These are phyloP conservation scores for Xenosphaeropsis pyriputrescens DNA, from an alignment of 2,329 filamentous ascomycete genomes.

Conservation along the genomic window DNA sequence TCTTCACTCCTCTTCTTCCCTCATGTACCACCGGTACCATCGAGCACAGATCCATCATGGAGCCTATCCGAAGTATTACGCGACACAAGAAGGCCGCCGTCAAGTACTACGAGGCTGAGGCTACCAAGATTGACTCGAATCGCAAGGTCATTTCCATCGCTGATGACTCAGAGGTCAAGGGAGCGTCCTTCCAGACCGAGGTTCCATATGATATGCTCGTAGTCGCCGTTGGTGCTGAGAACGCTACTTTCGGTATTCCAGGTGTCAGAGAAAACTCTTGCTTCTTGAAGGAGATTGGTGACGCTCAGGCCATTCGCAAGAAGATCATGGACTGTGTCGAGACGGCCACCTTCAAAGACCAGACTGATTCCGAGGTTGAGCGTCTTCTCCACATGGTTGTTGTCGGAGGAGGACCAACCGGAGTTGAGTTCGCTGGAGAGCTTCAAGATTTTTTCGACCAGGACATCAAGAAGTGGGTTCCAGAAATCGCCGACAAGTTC, in stretches of 20 bases:
- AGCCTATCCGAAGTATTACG: conserved; percentile 90
- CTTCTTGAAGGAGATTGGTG: conserved; percentile 96
- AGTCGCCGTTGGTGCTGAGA: conserved; percentile 92
- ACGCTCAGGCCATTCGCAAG: conserved; percentile 92
- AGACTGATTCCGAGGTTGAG: conserved; percentile 74
- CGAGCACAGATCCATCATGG: conserved; percentile 99
- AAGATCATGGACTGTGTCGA: conserved; percentile 99
- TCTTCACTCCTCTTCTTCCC: conserved; percentile 93
- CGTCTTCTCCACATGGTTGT: conserved; percentile 97
- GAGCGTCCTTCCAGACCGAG: conserved; percentile 66
- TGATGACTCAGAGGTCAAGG: conserved; percentile 89
- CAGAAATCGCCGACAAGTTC: conserved; percentile 89
- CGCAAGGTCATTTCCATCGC: conserved; percentile 79
- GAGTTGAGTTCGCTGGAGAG: conserved; percentile 96
- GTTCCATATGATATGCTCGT: conserved; percentile 98
- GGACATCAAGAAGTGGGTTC: conserved; percentile 95
- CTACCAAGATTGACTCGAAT: conserved; percentile 86
- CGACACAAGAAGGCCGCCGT: conserved; percentile 87
- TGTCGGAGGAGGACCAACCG: conserved; percentile 83
- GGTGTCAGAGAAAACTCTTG: conserved; percentile 91
- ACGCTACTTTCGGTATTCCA: conserved; percentile 94
- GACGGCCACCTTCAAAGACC: conserved; percentile 96
- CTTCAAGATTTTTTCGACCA: conserved; percentile 98
- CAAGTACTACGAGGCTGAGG: conserved; percentile 96
- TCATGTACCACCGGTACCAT: conserved; percentile 96